Evolutionary conservation across 192 early-diverging fungal genomes (phyloP), one percentile per base, ranked within the genome.

Genomic region (Spinellus fusiger): DNA sequence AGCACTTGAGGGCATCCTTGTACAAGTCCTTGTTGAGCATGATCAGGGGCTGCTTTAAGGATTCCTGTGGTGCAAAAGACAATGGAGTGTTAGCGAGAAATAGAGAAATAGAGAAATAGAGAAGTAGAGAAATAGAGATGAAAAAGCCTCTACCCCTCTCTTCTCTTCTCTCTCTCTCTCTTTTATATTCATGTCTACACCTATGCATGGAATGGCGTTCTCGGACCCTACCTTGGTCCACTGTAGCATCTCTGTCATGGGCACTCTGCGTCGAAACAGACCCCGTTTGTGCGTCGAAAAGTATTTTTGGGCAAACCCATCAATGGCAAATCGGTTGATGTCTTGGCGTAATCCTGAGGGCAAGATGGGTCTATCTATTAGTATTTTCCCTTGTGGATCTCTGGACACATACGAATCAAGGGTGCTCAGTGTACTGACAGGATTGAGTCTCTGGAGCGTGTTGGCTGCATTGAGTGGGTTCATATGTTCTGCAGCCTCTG

Each of bases 221-320:
- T n/a, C n/a, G n/a, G n/a, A n/a, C n/a, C 6, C 38, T 40, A 84
- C 85, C 63, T 82, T 91, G 75, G 86, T 83, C 70, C 79, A 91
- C 25, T 81, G 79, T 4, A 96, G 68, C 89, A 96, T 88, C 65
- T 96, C 89, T 28, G 92, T 89, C 49, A 96, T 65, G 1, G 95
- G 91, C 5, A 98, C 91, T 64, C 75, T 85, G 34, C 86, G 79
- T 68, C 92, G 70, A 50, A 95, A 84, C 18, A 98, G 72, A 3
- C 95, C 95, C 52, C 82, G 78, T 62, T 88, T 86, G 54, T 95
- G 93, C 29, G 86, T 87, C 1, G 87, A 75, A 77, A 98, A 98
- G 71, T 96, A 92, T 61, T 90, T 88, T 75, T 81, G 77, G 10
- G 95, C 95, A 78, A 91, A 97, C 1, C 79, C 92, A 60, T 90